phyloP scores from a whole-genome alignment of 163 green algal genomes.

The Scenedesmus sp. region DNA sequence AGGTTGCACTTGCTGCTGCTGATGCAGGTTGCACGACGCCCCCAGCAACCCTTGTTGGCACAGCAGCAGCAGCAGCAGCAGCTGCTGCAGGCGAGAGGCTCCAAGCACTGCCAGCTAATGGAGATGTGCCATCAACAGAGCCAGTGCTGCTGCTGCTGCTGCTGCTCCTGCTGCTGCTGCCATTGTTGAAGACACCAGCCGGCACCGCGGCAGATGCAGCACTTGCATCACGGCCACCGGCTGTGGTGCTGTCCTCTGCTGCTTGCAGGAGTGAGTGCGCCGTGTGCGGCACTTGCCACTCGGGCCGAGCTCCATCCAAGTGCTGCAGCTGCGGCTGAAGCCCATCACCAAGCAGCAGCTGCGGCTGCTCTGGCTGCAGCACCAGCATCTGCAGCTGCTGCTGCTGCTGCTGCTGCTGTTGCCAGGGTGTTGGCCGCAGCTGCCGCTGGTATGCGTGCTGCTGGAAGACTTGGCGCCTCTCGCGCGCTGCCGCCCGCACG shows the following conservation, averaged over 20 bases:
- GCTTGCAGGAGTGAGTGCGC: neutral
- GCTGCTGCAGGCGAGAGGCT: neutral
- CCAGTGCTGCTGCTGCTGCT: no score
- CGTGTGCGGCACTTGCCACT: neutral
- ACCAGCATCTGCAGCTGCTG: neutral
- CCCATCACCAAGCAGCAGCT: neutral
- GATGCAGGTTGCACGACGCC: neutral
- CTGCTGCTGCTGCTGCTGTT: conserved; percentile 1
- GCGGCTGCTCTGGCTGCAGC: neutral
- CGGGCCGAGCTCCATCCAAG: no score
- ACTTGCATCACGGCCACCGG: neutral
- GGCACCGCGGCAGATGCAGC: neutral
- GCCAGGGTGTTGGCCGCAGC: neutral
- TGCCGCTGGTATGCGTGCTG: neutral
- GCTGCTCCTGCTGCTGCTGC: no score
- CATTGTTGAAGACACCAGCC: no score
- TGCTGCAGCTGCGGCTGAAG: neutral
- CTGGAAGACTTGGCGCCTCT: neutral
- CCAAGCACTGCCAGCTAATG: no score
- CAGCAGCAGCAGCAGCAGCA: neutral
- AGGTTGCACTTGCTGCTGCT: neutral
- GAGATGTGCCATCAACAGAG: no score
- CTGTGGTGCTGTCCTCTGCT: neutral
- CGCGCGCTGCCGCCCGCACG: neutral
- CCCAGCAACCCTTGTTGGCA: neutral